Evolutionary conservation across 495 filamentous ascomycete genomes (phyloP).

Genomic region (Platismatia glauca): DNA sequence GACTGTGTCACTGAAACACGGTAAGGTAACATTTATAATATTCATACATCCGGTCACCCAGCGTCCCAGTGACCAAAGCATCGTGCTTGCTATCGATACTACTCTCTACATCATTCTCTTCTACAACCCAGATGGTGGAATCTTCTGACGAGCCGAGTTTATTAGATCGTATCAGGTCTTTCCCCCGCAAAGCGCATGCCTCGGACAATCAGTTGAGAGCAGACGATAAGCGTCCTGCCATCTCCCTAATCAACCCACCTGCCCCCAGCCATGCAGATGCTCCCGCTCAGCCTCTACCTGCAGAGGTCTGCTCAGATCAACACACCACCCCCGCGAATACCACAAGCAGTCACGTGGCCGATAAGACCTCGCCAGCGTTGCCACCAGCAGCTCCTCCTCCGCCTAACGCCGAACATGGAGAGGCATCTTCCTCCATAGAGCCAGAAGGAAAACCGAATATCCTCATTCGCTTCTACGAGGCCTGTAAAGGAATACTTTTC

Average conservation of each 20-base stretch:
- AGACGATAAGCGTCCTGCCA: conserved; percentile 19
- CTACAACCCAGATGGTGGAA: conserved; percentile 53
- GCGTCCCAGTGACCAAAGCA: too few species aligned
- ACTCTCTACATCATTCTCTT: neutral
- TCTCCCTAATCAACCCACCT: conserved; percentile 31
- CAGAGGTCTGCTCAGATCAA: conserved; percentile 18
- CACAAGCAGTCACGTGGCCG: conserved; percentile 28
- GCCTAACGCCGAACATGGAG: conserved; percentile 38
- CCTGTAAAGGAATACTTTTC: conserved; percentile 46
- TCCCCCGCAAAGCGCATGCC: conserved; percentile 48
- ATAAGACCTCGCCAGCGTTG: conserved; percentile 27
- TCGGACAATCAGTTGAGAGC: conserved; percentile 31
- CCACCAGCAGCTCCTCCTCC: conserved; percentile 43
- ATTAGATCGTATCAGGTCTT: conserved; percentile 52
- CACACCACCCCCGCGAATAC: conserved; percentile 20
- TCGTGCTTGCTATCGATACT: conserved; percentile 8
- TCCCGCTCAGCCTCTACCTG: conserved; percentile 6
- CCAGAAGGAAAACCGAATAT: conserved; percentile 37
- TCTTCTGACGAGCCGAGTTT: conserved; percentile 43
- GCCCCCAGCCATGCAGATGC: conserved; percentile 23
- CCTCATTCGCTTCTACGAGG: conserved; percentile 39
- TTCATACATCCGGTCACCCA: too few species aligned
- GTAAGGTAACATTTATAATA: too few species aligned
- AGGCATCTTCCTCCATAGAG: conserved; percentile 42
- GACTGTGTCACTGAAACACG: too few species aligned